These are phyloP conservation scores for Diplosphaera chodatii DNA, from an alignment of 139 green algal species.

Conservation along the genomic window DNA sequence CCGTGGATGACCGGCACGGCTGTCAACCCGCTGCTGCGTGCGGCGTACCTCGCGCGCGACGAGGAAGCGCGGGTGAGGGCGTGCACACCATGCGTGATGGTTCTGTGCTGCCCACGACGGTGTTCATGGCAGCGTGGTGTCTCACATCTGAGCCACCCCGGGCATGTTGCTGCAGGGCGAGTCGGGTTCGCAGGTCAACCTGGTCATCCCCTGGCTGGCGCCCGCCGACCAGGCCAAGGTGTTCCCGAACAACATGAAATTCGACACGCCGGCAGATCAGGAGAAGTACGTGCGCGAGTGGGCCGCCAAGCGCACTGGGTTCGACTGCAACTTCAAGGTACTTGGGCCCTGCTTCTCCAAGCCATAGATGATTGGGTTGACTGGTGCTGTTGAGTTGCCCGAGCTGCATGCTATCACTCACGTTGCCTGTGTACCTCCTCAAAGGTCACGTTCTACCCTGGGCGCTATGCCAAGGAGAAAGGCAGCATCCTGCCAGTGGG, in stretches of 20 bases:
- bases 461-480: constrained; percentile 82
- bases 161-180: not conserved
- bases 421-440: too few relatives aligned
- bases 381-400: too few relatives aligned
- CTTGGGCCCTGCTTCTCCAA: too few relatives aligned
- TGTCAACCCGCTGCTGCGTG: constrained; percentile 96
- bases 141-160: too few relatives aligned
- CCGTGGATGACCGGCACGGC: constrained; percentile 98
- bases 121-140: too few relatives aligned
- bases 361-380: too few relatives aligned
- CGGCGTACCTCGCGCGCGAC: constrained; percentile 86
- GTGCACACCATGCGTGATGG: not conserved
- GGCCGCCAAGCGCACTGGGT: constrained; percentile 81
- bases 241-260: constrained; percentile 81
- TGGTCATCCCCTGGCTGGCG: constrained; percentile 89
- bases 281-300: constrained; percentile 86
- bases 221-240: constrained; percentile 83
- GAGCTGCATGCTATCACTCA: too few relatives aligned
- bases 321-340: constrained; percentile 80
- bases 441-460: constrained; percentile 89
- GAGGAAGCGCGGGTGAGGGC: constrained; percentile 36
- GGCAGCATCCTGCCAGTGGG: constrained; percentile 93
- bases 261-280: constrained; percentile 82
- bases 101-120: not conserved
- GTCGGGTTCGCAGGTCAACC: constrained; percentile 46